Base-by-base conservation (phyloP, 345 rosid genomes). In the Conringia planisiliqua region DNA sequence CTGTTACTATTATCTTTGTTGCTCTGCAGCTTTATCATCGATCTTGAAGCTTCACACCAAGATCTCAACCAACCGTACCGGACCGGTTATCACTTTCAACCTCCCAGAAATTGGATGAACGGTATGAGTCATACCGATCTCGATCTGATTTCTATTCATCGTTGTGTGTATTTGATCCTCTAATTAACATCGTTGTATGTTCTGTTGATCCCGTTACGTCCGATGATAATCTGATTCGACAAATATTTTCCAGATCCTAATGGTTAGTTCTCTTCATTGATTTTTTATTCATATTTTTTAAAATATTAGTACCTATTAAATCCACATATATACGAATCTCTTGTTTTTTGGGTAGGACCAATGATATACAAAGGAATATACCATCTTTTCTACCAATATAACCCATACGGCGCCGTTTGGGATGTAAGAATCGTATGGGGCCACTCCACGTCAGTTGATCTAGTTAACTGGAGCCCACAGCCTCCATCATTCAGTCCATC, bases 51-150 rank as follows among this genome's bases (percentile, higher is more conserved):
- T 35, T 62, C 65, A 43, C 46, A 32, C 18, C 69, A 76, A 33
- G 59, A 62, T 62, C 17, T 48, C 33, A 69, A 51, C 29, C 93
- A 88, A 70, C 86, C 91, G 35, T 86, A 88, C 64, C 83, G 91
- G 74, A 85, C 93, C 68, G 90, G 80, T 50, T 90, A 63, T 55
- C 93, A 90, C 69, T 90, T 90, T 36, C 93, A 88, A 57, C 90
- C 93, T 52, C 86, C 84, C 17, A 81, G 78, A 73, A 88, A 90
- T 62, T 90, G 96, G 93, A 88, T 88, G 78, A 90, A 86, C 72
- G 96, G 96, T 86, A 80, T n/a, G 47, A 54, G 18, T 30, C 16
- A 7, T 20, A 6, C 36, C 54, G 11, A 48, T 44, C 26, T 56
- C 57, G 66, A 42, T 42, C 32, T 54, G 17, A 18, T 27, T 24